These are phyloP conservation scores for Sporothrix sp. DNA, from an alignment of 2,329 filamentous ascomycete species.

Conservation along the genomic window DNA sequence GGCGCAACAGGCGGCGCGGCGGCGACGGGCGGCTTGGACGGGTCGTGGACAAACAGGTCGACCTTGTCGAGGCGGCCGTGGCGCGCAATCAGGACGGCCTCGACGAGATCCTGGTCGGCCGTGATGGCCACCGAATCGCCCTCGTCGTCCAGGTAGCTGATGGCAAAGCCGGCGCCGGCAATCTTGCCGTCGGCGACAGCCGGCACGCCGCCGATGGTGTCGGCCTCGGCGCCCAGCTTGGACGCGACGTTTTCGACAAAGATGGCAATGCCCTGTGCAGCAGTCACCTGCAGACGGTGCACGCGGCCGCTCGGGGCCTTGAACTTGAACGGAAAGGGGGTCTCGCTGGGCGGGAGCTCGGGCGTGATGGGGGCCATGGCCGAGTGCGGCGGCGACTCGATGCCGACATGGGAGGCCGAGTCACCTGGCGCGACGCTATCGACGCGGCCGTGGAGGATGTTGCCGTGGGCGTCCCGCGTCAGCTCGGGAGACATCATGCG, in stretches of 20 bases:
- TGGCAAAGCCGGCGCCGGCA: slow-evolving; percentile 71
- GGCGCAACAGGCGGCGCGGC: slow-evolving; percentile 32
- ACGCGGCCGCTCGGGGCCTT: slow-evolving; percentile 93
- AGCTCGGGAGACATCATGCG: slow-evolving; percentile 65
- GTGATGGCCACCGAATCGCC: slow-evolving; percentile 96
- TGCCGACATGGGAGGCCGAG: slow-evolving; percentile 84
- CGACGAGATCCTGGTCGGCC: slow-evolving; percentile 82
- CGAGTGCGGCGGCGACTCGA: slow-evolving; percentile 66
- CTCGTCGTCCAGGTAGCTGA: slow-evolving; percentile 95
- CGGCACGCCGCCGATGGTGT: slow-evolving; percentile 73
- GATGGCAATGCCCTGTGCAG: slow-evolving; percentile 68
- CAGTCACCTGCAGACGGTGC: slow-evolving; percentile 77
- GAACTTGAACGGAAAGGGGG: slow-evolving; percentile 96
- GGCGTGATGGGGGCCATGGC: slow-evolving; percentile 35
- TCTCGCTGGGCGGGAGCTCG: slow-evolving; percentile 54
- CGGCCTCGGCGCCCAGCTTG: slow-evolving; percentile 76
- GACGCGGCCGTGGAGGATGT: slow-evolving; percentile 31
- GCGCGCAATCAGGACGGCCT: slow-evolving; percentile 78
- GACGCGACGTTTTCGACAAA: slow-evolving; percentile 67
- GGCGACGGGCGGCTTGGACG: slow-evolving; percentile 73
- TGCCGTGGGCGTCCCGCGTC: slow-evolving; percentile 52
- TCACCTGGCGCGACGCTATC: slow-evolving; percentile 89
- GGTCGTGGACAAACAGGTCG: slow-evolving; percentile 92
- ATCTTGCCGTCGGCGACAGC: slow-evolving; percentile 71
- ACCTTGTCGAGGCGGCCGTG: slow-evolving; percentile 79